Percentiles rank a stretch among this genome's conserved stretches.
Evolutionary conservation across 2,329 filamentous ascomycete species (phyloP).

Genomic region (Diaporthe ampelina): DNA sequence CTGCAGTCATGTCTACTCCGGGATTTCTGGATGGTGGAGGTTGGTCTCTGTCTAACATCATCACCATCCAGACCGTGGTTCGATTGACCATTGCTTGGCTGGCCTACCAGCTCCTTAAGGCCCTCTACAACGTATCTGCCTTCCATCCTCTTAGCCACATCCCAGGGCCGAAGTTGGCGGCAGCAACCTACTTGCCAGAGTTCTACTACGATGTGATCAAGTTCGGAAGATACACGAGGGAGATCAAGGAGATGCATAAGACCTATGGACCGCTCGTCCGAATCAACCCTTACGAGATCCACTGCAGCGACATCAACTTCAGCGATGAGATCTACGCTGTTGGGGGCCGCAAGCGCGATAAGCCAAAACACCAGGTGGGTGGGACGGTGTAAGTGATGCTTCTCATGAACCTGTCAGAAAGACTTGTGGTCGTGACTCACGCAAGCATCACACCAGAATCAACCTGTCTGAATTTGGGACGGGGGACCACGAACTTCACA

Average conservation of each 20-base stretch:
- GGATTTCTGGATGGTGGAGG: conserved; percentile 5
- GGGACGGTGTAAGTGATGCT: conserved; percentile 32
- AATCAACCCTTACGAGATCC: conserved; percentile 51
- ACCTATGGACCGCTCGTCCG: conserved; percentile 54
- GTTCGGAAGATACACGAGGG: conserved; percentile 47
- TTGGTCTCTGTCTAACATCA: conserved; percentile 7
- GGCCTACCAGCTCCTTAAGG: conserved; percentile 24
- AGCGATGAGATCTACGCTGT: conserved; percentile 45
- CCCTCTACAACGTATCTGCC: conserved; percentile 32
- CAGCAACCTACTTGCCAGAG: conserved; percentile 50
- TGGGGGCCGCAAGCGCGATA: conserved; percentile 41
- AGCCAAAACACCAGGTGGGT: conserved; percentile 38
- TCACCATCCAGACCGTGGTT: not conserved
- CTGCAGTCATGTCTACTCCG: not conserved
- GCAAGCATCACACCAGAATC: not conserved
- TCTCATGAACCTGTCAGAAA: too few relatives aligned
- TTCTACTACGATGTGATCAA: conserved; percentile 51
- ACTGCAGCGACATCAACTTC: conserved; percentile 51
- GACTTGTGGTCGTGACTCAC: not conserved
- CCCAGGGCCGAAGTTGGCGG: conserved; percentile 52
- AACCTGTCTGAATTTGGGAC: conserved; percentile 36
- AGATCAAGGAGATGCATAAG: conserved; percentile 52
- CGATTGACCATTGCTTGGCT: conserved; percentile 8
- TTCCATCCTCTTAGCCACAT: conserved; percentile 44
- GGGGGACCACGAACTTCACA: conserved; percentile 43